These are phyloP conservation scores for Hansenula lynferdii DNA, from an alignment of 1,139 yeast species.

Conservation along the genomic window DNA sequence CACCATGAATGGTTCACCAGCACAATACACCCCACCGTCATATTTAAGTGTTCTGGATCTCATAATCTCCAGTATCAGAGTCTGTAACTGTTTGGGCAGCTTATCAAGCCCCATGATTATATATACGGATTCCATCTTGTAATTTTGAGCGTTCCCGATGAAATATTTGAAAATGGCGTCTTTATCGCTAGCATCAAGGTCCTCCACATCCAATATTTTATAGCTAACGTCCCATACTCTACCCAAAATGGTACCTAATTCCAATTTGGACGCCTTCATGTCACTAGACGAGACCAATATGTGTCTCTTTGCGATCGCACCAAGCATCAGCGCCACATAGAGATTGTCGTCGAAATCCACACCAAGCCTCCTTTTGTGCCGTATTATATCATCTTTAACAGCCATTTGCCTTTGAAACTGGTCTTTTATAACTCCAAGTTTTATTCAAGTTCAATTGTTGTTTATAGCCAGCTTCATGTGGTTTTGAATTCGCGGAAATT, in stretches of 20 bases:
- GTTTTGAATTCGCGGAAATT: neutral
- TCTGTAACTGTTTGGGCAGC: constrained; percentile 21
- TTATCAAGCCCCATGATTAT: constrained; percentile 22
- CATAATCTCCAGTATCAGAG: constrained; percentile 20
- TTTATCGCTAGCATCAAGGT: neutral
- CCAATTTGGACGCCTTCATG: constrained; percentile 10
- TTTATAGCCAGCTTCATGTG: neutral
- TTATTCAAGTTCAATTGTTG: neutral
- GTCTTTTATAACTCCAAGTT: too few relatives aligned
- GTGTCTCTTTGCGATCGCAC: constrained; percentile 22
- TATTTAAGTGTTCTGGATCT: constrained; percentile 3
- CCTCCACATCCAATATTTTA: constrained; percentile 1
- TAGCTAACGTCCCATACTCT: constrained; percentile 9
- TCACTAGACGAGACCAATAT: constrained; percentile 22
- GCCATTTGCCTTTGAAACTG: too few relatives aligned
- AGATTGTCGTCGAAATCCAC: constrained; percentile 12
- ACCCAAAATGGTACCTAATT: constrained; percentile 14
- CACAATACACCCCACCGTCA: neutral
- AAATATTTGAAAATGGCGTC: constrained; percentile 3
- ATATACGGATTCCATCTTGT: constrained; percentile 11
- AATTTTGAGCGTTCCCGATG: neutral
- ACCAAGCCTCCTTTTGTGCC: constrained; percentile 1
- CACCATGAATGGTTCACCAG: constrained; percentile 2
- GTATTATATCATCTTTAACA: neutral
- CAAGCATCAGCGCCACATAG: constrained; percentile 18